phyloP scores from a whole-genome alignment of 2,329 filamentous ascomycete species.

The Fusarium veterinarium region DNA sequence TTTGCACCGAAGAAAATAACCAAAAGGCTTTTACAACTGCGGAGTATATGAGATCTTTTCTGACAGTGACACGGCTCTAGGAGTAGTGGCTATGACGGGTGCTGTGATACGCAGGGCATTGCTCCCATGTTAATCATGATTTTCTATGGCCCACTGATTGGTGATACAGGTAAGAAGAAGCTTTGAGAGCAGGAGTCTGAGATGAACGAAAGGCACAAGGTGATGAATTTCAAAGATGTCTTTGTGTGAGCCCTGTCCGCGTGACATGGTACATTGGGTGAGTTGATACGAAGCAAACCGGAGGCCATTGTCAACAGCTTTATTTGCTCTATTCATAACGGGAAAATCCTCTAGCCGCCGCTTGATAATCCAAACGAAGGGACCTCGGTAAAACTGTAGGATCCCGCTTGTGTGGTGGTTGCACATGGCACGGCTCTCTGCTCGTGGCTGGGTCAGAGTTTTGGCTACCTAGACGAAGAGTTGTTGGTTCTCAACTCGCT shows the following conservation, averaged over 20 bases:
- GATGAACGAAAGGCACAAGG: background rate
- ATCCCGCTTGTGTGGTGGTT: conserved; percentile 36
- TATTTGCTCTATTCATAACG: background rate
- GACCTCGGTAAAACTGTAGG: conserved; percentile 31
- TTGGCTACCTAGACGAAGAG: conserved; percentile 6
- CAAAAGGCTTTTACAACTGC: background rate
- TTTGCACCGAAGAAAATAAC: conserved; percentile 12
- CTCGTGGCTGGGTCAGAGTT: conserved; percentile 16
- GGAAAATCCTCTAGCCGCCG: background rate
- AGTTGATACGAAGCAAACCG: background rate
- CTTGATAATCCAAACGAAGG: conserved; percentile 23
- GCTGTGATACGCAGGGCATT: conserved; percentile 48
- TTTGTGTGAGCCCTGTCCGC: background rate
- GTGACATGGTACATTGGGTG: background rate
- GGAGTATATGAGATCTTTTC: conserved; percentile 45
- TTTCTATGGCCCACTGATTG: conserved; percentile 27
- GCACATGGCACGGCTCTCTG: conserved; percentile 38
- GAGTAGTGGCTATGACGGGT: conserved; percentile 51
- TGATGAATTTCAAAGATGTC: background rate
- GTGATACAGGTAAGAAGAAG: conserved; percentile 18
- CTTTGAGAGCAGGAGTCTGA: background rate
- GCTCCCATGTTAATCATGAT: conserved; percentile 27
- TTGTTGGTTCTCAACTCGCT: background rate
- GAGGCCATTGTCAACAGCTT: background rate
- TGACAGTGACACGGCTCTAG: conserved; percentile 49